These are phyloP conservation scores for Piper betle DNA, from an alignment of 164 flowering plant genomes.

Conservation along the genomic window DNA sequence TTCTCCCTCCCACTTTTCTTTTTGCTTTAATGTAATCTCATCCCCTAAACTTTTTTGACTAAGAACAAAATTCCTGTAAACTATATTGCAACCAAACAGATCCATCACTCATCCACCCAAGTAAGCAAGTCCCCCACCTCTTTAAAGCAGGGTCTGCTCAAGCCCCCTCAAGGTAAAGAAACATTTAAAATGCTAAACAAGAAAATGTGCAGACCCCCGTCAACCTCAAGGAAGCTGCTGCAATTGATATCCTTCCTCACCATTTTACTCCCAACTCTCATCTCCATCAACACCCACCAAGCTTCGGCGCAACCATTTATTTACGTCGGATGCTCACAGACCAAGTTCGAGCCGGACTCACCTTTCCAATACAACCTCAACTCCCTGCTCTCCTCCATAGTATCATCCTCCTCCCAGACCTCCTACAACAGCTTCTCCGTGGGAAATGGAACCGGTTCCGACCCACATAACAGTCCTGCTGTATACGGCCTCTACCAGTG, in stretches of 20 bases:
- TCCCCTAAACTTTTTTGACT: not conserved
- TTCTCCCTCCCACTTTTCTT: too few species aligned
- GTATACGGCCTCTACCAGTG: constrained; percentile 74
- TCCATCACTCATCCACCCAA: not conserved
- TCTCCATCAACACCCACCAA: constrained; percentile 7
- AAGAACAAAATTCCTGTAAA: not conserved
- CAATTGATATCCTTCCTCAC: constrained; percentile 16
- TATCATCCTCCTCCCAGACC: constrained; percentile 39
- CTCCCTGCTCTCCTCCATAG: constrained; percentile 47
- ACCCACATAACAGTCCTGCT: constrained; percentile 24
- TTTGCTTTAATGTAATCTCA: not conserved
- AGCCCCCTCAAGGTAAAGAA: not conserved
- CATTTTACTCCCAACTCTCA: constrained; percentile 6
- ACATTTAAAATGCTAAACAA: constrained; percentile 14
- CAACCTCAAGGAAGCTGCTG: too few species aligned
- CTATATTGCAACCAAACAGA: not conserved
- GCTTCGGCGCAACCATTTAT: constrained; percentile 36
- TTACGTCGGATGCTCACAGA: constrained; percentile 72
- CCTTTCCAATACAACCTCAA: constrained; percentile 54
- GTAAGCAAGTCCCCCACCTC: not conserved
- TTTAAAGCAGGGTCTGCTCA: not conserved
- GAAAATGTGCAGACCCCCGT: constrained; percentile 22
- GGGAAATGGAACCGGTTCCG: constrained; percentile 35
- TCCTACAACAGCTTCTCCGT: constrained; percentile 44
- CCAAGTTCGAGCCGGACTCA: constrained; percentile 48